Base-by-base conservation (phyloP, 2,329 filamentous ascomycete species). In the Pseudogymnoascus sp. region DNA sequence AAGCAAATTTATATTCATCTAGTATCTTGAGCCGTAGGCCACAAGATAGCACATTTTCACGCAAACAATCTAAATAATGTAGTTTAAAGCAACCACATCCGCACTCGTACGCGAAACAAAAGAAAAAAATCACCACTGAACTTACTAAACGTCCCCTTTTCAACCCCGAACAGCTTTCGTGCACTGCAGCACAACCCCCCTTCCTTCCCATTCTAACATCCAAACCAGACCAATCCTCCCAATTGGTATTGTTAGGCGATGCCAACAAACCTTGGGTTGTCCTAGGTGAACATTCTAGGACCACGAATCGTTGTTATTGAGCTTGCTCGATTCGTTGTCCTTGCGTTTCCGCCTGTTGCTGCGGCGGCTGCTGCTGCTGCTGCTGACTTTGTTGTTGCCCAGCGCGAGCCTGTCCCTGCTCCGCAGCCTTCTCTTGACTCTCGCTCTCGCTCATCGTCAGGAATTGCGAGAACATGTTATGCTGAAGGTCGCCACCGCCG, bases 241-340 rank as follows among this genome's bases (percentile, higher is more conserved):
- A 9, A 33, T 12, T n/a, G 9, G n/a, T n/a, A 53, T 53, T 33
- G 47, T 7, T 8, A 4, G 28, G 33, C 28, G 47, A 53, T 5
- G 47, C 28, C 25, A 53, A 33, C 47, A 12, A 33, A 28, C 47
- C 25, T 2, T 18, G 25, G n/a, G 47, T 18, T 68, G 18, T 28
- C 36, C 18, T 39, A 39, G 57, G 57, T 58, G 57, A 36, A 38
- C 30, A 58, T 38, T 58, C 33, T 39, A 39, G 57, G 33, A 39
- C 57, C 57, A 58, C 33, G n/a, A 25, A 38, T 58, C 7, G 33
- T 58, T 58, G 57, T 58, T 58, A 58, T 58, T 58, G 57, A 28
- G 57, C 33, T 38, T 36, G n/a, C 57, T 58, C 18, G 28, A 58
- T 58, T 33, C 18, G 7, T 11, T 36, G 57, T 58, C 33, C 57